Evolutionary conservation across 352 stramenopile species (phyloP), one percentile per base, ranked within the genome.

Genomic region (Globisporangium echinulatum): DNA sequence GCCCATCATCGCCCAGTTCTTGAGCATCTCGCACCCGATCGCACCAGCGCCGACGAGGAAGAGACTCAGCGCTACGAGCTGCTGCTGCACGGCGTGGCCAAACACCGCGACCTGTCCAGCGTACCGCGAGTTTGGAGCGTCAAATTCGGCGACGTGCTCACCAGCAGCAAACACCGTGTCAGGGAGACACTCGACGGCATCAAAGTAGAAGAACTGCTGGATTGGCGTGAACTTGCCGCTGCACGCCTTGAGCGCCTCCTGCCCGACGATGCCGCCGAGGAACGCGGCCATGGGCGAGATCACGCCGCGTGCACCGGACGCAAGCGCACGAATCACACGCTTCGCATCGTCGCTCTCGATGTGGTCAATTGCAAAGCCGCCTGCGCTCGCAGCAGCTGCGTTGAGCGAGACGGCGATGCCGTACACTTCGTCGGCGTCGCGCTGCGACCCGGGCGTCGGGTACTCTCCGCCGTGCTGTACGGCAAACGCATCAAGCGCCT

Each of bases 1-100:
- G 39, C 97, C 97, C 96, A 99, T 99, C 69, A 99, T 90, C 1
- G 97, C 97, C 96, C 96, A 99, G 72, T 99, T 99, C 81, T 99
- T 99, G 7, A 99, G 84, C 94, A 99, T 99, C 78, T 99, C 98
- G 69, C 98, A 99, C 4, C 98, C 97, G 67, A 99, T 99, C 4
- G 97, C 98, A 51, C 98, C 98, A 14, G 97, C 96, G 36, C 98
- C 98, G 53, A 99, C 95, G 17, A 99, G 79, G 65, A 99, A 99
- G 64, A 99, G 73, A 52, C 83, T 96, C 60, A 97, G 66, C 52
- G 87, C 82, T 37, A 89, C 75, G 49, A 98, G 79, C 55, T 90
- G 85, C 38, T 81, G 72, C 61, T 96, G 87, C 37, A 97, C 49
- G 7, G 68, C 65, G 8, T 74, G 77, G 9, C 91, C 91, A 57